Evolutionary conservation across 2,329 filamentous ascomycete species (phyloP).

Genomic region (Apiospora phragmitis): DNA sequence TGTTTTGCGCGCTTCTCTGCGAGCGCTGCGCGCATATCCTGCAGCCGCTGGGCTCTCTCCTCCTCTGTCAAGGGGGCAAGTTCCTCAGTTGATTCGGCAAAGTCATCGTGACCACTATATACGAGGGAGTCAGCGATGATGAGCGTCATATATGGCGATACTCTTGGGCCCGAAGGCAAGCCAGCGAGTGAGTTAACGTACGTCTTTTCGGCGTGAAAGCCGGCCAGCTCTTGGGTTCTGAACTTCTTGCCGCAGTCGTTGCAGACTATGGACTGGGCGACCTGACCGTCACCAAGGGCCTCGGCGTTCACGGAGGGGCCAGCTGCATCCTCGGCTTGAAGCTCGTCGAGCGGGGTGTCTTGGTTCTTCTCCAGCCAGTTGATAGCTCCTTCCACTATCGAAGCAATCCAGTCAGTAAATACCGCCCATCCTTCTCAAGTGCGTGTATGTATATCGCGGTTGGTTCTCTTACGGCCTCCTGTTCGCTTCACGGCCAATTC

Average conservation of each 20-base stretch:
- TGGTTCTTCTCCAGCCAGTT: conserved; percentile 95
- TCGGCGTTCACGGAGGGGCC: conserved; percentile 57
- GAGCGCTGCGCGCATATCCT: conserved; percentile 71
- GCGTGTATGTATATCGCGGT: neutral
- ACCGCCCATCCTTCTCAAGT: neutral
- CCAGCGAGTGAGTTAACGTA: conserved; percentile 36
- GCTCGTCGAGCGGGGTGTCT: conserved; percentile 82
- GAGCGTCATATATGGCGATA: neutral
- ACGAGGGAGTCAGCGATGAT: conserved; percentile 17
- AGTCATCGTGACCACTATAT: conserved; percentile 79
- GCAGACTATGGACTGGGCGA: conserved; percentile 82
- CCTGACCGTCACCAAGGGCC: conserved; percentile 67
- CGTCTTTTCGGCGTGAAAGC: conserved; percentile 90
- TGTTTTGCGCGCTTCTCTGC: conserved; percentile 71
- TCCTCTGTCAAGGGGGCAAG: conserved; percentile 88
- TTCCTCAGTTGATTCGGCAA: conserved; percentile 90
- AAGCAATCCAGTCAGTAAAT: neutral
- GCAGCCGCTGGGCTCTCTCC: conserved; percentile 79
- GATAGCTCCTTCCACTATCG: conserved; percentile 78
- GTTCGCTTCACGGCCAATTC: conserved; percentile 82
- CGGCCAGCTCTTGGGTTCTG: conserved; percentile 75
- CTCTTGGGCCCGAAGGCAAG: neutral
- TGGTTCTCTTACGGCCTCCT: conserved; percentile 66
- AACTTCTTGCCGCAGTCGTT: conserved; percentile 95
- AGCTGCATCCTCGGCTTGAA: conserved; percentile 61